Evolutionary conservation across 371 early-diverging fungal species (phyloP), one percentile per base, ranked within the genome.

Genomic region (Gilbertella persicaria): DNA sequence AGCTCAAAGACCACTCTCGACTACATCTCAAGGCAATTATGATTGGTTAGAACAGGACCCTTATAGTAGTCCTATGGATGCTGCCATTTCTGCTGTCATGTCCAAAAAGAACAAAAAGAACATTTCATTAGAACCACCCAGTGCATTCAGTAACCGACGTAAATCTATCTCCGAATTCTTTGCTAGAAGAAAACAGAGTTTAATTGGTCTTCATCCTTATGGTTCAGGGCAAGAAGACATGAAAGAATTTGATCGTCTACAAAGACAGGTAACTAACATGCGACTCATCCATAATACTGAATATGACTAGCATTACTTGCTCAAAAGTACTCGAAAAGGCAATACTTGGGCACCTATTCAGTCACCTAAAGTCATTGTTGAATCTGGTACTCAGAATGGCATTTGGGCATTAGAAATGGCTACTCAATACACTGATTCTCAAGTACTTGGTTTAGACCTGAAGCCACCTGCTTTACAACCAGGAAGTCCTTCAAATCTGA

Each of bases 341-440:
- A 77, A 77, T 37, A 39, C 56, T 2, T 69, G 71, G 68, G 68
- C 69, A 16, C 58, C 67, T 5, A 50, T 77, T 13, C 60, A 75
- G 2, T 58, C 69, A 0, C 61, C 70, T 20, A 60, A 57, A 24
- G 66, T 72, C 30, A 73, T 83, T 55, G 63, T 83, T 39, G 80
- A 81, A 46, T 64, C 70, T 17, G 84, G 81, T 28, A 75, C 74
- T 30, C 78, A 73, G 45, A 69, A 77, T 63, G 68, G 68, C 38
- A 74, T 78, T 46, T 85, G 85, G 85, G 74, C 82, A 3, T 50
- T 83, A n/a, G 86, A 86, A 62, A 80, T 84, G 79, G 79, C 84
- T 10, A 52, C 63, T 5, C 71, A 81, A 41, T 71, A 67, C 39
- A 67, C 71, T 1, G 51, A 69, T 7, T 60, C 73, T 26, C 67